A percentile compares a stretch with the other conserved stretches of the same genome.
Evolutionary conservation across 371 early-diverging fungal genomes (phyloP).

Genomic region (Batkoa obscura): DNA sequence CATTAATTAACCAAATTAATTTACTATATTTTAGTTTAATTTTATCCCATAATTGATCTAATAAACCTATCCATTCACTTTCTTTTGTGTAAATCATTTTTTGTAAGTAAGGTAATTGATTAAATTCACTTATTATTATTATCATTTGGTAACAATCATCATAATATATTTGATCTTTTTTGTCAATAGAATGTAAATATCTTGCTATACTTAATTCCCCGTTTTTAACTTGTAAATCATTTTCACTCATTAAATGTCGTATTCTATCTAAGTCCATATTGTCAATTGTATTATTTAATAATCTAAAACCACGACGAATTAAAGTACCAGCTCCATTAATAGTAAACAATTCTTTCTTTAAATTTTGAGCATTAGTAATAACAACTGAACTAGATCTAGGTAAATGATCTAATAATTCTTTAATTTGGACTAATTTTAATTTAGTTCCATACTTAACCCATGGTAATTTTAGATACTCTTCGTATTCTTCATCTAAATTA

Average conservation of each 20-base stretch:
- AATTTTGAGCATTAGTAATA: constrained; percentile 86
- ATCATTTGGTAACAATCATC: constrained; percentile 78
- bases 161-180: constrained; percentile 40
- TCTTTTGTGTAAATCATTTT: constrained; percentile 60
- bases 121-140: constrained; percentile 35
- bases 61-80: constrained; percentile 65
- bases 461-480: constrained; percentile 55
- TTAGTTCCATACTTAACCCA: constrained; percentile 94
- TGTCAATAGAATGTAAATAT: constrained; percentile 33
- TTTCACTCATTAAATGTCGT: constrained; percentile 53
- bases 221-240: constrained; percentile 42
- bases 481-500: constrained; percentile 81
- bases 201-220: constrained; percentile 51
- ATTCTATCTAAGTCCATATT: constrained; percentile 64
- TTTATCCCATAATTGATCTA: constrained; percentile 72
- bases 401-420: constrained; percentile 80
- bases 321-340: constrained; percentile 90
- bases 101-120: constrained; percentile 38
- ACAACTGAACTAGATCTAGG: constrained; percentile 91
- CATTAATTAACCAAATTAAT: constrained; percentile 47
- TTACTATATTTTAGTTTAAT: constrained; percentile 48
- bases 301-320: constrained; percentile 81
- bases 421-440: constrained; percentile 88
- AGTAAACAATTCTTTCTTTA: constrained; percentile 93
- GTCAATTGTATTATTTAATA: constrained; percentile 43